Evolutionary conservation across 2,329 filamentous ascomycete genomes (phyloP).

Genomic region (Pseudocercospora eumusae): DNA sequence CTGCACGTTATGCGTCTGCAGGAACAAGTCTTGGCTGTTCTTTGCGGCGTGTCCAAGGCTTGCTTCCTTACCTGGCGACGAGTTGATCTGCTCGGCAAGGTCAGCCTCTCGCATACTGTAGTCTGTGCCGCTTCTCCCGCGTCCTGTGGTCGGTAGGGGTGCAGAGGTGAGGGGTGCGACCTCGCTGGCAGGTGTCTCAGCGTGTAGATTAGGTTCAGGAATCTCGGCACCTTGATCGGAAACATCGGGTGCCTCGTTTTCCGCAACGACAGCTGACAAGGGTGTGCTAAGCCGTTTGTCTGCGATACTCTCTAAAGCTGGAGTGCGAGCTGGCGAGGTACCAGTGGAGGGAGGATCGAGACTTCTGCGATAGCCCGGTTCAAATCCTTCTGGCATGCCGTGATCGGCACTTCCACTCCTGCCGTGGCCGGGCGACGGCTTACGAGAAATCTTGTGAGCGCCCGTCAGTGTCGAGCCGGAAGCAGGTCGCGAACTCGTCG

Average conservation of each 20-base stretch:
- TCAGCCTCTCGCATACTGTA: slow-evolving; percentile 40
- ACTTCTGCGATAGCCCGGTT: slow-evolving; percentile 58
- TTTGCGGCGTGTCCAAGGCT: slow-evolving; percentile 29
- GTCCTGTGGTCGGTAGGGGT: slow-evolving; percentile 25
- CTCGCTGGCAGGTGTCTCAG: slow-evolving; percentile 28
- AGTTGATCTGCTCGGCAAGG: slow-evolving; percentile 34
- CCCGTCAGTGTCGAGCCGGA: slow-evolving; percentile 40
- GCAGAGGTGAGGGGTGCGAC: slow-evolving; percentile 11
- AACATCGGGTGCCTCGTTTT: slow-evolving; percentile 29
- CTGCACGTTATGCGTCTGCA: slow-evolving; percentile 32
- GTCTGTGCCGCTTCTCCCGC: slow-evolving; percentile 37
- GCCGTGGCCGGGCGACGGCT: slow-evolving; percentile 44
- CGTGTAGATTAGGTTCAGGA: slow-evolving; percentile 26
- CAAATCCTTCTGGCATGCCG: slow-evolving; percentile 41
- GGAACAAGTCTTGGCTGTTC: slow-evolving; percentile 31
- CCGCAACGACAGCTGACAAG: slow-evolving; percentile 32
- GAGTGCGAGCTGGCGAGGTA: slow-evolving; percentile 63
- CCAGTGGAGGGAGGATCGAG: slow-evolving; percentile 60
- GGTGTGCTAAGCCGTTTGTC: slow-evolving; percentile 32
- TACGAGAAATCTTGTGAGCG: slow-evolving; percentile 39
- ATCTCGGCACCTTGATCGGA: slow-evolving; percentile 32
- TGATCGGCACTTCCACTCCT: slow-evolving; percentile 45
- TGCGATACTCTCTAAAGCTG: slow-evolving; percentile 51
- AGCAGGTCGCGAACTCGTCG: slow-evolving; percentile 38
- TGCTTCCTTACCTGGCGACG: slow-evolving; percentile 21